Evolutionary conservation across 768 basidiomycete species (phyloP).

Genomic region (Suillus fuscotomentosus): DNA sequence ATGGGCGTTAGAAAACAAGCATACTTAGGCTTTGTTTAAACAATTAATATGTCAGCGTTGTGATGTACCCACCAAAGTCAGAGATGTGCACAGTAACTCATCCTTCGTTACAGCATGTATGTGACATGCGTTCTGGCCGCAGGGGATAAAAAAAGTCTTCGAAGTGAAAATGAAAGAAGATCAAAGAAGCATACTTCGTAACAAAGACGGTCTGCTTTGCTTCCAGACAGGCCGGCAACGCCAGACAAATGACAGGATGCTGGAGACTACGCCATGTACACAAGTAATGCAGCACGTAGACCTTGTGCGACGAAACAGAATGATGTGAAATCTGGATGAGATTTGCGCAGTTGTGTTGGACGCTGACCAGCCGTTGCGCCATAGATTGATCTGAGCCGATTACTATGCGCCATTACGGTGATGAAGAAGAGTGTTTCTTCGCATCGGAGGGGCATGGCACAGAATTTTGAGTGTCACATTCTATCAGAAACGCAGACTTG

Average conservation of each 20-base stretch:
- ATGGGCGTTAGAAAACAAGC: neutral
- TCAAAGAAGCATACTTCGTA: conserved; percentile 3
- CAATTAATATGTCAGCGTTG: neutral
- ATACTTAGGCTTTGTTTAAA: conserved; percentile 1
- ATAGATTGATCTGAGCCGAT: conserved; percentile 1
- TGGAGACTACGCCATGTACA: neutral
- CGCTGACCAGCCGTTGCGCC: neutral
- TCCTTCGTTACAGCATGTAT: neutral
- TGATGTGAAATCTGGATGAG: neutral
- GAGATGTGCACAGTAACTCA: neutral
- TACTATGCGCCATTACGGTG: neutral
- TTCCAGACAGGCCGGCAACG: neutral
- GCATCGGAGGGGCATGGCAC: neutral
- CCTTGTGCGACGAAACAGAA: neutral
- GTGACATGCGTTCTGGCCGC: neutral
- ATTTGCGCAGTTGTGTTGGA: neutral
- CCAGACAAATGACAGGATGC: neutral
- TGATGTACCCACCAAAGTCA: neutral
- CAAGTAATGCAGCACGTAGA: neutral
- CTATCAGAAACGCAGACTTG: neutral
- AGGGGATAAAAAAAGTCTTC: neutral
- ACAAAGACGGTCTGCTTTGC: neutral
- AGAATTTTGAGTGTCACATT: neutral
- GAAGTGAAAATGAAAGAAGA: conserved; percentile 4
- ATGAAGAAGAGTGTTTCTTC: neutral